A percentile compares a stretch with the other conserved stretches of the same genome.
Evolutionary conservation across 2,329 filamentous ascomycete species (phyloP).

Genomic region (Curvularia sp.): DNA sequence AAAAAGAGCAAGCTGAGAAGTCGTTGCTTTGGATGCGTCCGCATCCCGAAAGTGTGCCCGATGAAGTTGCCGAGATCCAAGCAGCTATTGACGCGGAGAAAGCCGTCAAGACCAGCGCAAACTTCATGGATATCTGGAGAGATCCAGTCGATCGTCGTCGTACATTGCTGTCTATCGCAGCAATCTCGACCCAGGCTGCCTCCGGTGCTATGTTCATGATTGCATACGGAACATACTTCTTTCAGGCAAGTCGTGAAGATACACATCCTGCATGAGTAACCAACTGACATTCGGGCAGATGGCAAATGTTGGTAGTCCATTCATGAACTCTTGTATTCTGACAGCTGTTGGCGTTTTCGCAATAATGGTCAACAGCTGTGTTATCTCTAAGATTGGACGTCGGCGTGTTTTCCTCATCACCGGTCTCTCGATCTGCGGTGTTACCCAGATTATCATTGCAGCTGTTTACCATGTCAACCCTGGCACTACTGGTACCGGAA

Average conservation of each 20-base stretch:
- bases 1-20: constrained; percentile 29
- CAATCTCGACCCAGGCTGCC: constrained; percentile 61
- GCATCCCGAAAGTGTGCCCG: constrained; percentile 23
- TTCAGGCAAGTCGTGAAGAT: constrained; percentile 19
- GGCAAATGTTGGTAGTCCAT: constrained; percentile 52
- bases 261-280: accelerated
- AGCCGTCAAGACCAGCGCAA: constrained; percentile 60
- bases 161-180: constrained; percentile 58
- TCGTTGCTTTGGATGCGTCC: constrained; percentile 42
- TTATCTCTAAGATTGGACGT: constrained; percentile 62
- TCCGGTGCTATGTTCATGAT: constrained; percentile 61
- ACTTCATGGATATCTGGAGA: constrained; percentile 59
- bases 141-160: constrained; percentile 62
- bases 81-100: constrained; percentile 41
- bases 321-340: constrained; percentile 65
- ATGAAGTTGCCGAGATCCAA: constrained; percentile 39
- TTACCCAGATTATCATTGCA: constrained; percentile 63
- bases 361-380: constrained; percentile 61
- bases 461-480: constrained; percentile 60
- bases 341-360: constrained; percentile 62
- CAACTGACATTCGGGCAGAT: constrained; percentile 22
- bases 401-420: constrained; percentile 61
- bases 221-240: constrained; percentile 47
- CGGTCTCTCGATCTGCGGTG: constrained; percentile 63
- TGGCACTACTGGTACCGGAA: constrained; percentile 50